Evolutionary conservation across 768 basidiomycete species (phyloP).

Genomic region (Amanita polypyramis): DNA sequence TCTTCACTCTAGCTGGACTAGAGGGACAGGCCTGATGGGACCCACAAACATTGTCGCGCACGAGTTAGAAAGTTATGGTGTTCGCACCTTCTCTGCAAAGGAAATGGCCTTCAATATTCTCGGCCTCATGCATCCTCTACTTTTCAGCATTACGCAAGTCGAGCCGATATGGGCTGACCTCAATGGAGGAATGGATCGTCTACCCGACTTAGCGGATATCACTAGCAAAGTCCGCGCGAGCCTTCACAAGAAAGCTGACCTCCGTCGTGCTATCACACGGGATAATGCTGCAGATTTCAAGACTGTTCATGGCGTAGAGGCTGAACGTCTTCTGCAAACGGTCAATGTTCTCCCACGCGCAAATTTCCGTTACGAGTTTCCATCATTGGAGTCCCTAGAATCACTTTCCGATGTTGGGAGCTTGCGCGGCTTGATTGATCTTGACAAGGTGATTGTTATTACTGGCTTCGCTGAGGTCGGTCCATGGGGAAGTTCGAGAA

Average conservation of each 20-base stretch:
- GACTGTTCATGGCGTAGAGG: constrained; percentile 78
- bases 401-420: constrained; percentile 64
- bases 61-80: constrained; percentile 85
- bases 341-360: constrained; percentile 92
- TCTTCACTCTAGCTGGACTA: constrained; percentile 66
- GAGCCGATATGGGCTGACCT: constrained; percentile 99
- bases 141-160: constrained; percentile 99
- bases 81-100: constrained; percentile 97
- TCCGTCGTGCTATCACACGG: constrained; percentile 85
- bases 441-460: constrained; percentile 92
- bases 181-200: constrained; percentile 96
- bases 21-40: constrained; percentile 95
- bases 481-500: constrained; percentile 96
- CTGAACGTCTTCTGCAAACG: constrained; percentile 86
- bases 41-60: constrained; percentile 92
- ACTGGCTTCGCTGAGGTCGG: constrained; percentile 97
- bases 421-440: constrained; percentile 81
- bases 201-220: constrained; percentile 90
- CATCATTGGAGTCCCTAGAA: constrained; percentile 63
- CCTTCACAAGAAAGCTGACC: constrained; percentile 79
- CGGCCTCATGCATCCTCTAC: constrained; percentile 96
- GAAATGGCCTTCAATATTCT: constrained; percentile 99
- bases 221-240: constrained; percentile 76
- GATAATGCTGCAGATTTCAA: constrained; percentile 98
- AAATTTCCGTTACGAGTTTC: constrained; percentile 97